Base-by-base conservation (phyloP, 257 asterid genomes). In the Solanum commersonii region DNA sequence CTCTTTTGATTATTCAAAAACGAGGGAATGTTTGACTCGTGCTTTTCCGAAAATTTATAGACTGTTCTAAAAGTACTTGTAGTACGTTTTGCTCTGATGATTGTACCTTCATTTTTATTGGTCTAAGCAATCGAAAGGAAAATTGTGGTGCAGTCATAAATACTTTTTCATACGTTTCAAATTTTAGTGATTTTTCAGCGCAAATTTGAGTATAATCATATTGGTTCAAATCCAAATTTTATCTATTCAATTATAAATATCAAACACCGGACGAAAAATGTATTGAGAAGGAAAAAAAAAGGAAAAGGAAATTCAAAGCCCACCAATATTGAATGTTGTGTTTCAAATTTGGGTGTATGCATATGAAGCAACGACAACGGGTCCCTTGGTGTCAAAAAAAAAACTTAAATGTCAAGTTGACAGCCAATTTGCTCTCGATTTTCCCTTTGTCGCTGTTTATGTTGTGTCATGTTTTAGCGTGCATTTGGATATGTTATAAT, bases 61-160 rank as follows among this genome's bases (percentile, higher is more conserved):
- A 49, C 20, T 6, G 8, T 8, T 49, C 20, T 5, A 3, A 9
- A 49, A 49, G 70, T 7, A 56, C 65, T 31, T 22, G 67, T 44
- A 18, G 42, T 46, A 52, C 37, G 29, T 27, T 81, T 10, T 46
- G 29, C 18, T 14, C 3, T 8, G 27, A 3, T 46, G 42, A 27
- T 81, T 81, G 85, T 81, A 10, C 40, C 25, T 29, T 81, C 68
- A 8, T 18, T 5, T 79, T 79, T 79, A 81, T 46, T 16, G 40
- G 67, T 42, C 25, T 56, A 25, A 42, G 15, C 37, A 2, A 16
- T 4, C 6, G 16, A 81, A 46, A 46, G 40, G 27, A 2, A 15
- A 79, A n/a, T 0, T 0, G 12, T 3, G 11, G 11, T 20, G 2
- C 11, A 3, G 5, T 20, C 5, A 0, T 3, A 8, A 20, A 20